These are phyloP conservation scores for Angomonas ambiguus DNA, from an alignment of 208 protist species.

Conservation along the genomic window DNA sequence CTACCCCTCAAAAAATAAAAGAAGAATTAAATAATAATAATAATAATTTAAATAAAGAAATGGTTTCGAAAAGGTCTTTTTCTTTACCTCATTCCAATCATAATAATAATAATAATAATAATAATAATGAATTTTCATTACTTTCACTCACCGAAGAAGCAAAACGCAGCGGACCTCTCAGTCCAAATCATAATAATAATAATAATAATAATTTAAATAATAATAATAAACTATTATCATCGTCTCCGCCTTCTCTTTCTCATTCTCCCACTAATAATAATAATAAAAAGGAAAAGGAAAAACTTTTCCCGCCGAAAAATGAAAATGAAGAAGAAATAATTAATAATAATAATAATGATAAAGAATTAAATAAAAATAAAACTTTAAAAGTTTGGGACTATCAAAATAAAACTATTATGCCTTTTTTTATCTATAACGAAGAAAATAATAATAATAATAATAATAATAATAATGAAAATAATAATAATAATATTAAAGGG, in stretches of 20 bases:
- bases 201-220: not conserved
- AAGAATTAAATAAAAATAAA: conserved; percentile 1
- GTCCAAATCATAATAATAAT: conserved; percentile 8
- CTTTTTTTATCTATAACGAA: not conserved
- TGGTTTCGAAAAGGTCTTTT: no score
- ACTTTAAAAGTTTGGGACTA: not conserved
- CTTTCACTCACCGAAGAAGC: not conserved
- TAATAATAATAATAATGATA: not conserved
- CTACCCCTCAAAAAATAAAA: not conserved
- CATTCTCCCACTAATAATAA: not conserved
- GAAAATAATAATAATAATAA: not conserved
- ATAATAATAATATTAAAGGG: no score
- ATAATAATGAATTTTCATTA: conserved; percentile 3
- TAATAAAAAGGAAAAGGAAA: conserved; percentile 4
- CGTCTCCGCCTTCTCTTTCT: not conserved
- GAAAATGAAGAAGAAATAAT: not conserved
- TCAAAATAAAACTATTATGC: not conserved
- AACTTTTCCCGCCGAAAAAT: not conserved
- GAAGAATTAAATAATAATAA: conserved; percentile 6
- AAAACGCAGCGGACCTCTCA: not conserved
- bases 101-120: conserved; percentile 9
- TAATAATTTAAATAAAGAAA: conserved; percentile 3
- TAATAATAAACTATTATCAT: not conserved
- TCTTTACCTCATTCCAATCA: not conserved
- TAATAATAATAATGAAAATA: conserved; percentile 2